A percentile compares a stretch with the other conserved stretches of the same genome.
Conservation (phyloP, 192 early-diverging fungal species). For the Ambispora gerdemannii region DNA sequence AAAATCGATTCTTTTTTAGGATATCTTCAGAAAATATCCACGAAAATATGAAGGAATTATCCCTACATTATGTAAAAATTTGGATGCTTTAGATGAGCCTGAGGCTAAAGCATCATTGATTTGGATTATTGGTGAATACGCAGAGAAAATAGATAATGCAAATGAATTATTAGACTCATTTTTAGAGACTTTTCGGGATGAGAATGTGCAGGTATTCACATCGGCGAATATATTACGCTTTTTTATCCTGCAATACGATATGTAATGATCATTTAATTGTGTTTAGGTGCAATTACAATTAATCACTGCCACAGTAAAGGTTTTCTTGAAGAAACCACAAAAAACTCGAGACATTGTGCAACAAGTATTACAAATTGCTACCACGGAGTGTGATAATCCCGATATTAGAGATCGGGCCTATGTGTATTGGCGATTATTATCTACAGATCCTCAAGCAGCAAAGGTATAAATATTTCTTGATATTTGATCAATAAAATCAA, state of each 20-base stretch:
- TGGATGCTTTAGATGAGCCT: constrained; percentile 86
- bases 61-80: constrained; percentile 82
- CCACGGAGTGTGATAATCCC: constrained; percentile 86
- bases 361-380: constrained; percentile 80
- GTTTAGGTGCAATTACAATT: constrained; percentile 94
- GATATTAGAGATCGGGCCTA: constrained; percentile 96
- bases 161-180: constrained; percentile 71
- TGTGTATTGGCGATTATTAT: constrained; percentile 95
- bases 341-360: constrained; percentile 85
- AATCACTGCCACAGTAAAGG: constrained; percentile 86
- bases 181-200: constrained; percentile 85
- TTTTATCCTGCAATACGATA: too few species aligned
- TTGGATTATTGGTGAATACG: constrained; percentile 98
- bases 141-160: constrained; percentile 83
- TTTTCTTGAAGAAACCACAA: constrained; percentile 89
- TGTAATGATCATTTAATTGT: too few species aligned
- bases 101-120: constrained; percentile 87
- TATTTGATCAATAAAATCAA: neutral
- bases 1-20: constrained; percentile 39
- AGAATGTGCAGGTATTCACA: constrained; percentile 62
- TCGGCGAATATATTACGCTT: too few species aligned
- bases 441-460: constrained; percentile 89
- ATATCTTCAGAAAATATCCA: constrained; percentile 95
- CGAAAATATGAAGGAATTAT: constrained; percentile 81
- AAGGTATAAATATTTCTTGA: constrained; percentile 49